These are phyloP conservation scores for Neurospora sp. DNA, from an alignment of 495 filamentous ascomycete genomes.

Conservation along the genomic window DNA sequence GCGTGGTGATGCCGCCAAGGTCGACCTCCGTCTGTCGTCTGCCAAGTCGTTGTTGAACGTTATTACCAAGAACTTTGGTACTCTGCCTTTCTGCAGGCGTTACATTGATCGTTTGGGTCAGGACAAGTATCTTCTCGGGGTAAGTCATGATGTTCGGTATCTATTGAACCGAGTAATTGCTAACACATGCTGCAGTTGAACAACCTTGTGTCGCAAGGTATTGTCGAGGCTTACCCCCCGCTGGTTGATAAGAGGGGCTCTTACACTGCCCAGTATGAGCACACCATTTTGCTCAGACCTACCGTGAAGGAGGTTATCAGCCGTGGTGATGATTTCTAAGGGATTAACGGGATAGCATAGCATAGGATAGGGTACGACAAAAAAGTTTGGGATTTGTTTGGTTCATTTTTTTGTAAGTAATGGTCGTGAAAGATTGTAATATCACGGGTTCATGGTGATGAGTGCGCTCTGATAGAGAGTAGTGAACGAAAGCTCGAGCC, in stretches of 20 bases:
- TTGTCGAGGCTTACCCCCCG: conserved; percentile 85
- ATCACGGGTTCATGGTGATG: not conserved
- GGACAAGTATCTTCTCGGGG: conserved; percentile 79
- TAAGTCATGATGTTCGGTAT: conserved; percentile 28
- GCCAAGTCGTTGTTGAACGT: conserved; percentile 75
- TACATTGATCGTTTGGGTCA: conserved; percentile 80
- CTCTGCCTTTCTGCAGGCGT: conserved; percentile 73
- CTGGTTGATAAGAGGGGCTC: conserved; percentile 88
- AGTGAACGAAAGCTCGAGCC: not conserved
- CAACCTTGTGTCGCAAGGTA: conserved; percentile 71
- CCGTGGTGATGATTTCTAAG: conserved; percentile 78
- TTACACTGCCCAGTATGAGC: conserved; percentile 91
- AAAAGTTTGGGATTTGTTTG: not conserved
- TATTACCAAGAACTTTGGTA: conserved; percentile 90
- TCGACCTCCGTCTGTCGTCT: conserved; percentile 57
- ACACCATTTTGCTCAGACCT: conserved; percentile 82
- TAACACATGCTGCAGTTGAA: conserved; percentile 53
- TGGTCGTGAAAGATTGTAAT: not conserved
- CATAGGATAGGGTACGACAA: not conserved
- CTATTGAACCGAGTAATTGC: not conserved
- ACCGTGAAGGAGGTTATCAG: conserved; percentile 90
- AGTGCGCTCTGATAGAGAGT: not conserved
- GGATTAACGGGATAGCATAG: not conserved
- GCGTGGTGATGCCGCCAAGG: conserved; percentile 51
- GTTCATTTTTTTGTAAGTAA: not conserved